A percentile compares a stretch with the other conserved stretches of the same genome.
These are phyloP conservation scores for Cladosporium austrohemisphaericum DNA, from an alignment of 2,329 filamentous ascomycete species.

Conservation along the genomic window DNA sequence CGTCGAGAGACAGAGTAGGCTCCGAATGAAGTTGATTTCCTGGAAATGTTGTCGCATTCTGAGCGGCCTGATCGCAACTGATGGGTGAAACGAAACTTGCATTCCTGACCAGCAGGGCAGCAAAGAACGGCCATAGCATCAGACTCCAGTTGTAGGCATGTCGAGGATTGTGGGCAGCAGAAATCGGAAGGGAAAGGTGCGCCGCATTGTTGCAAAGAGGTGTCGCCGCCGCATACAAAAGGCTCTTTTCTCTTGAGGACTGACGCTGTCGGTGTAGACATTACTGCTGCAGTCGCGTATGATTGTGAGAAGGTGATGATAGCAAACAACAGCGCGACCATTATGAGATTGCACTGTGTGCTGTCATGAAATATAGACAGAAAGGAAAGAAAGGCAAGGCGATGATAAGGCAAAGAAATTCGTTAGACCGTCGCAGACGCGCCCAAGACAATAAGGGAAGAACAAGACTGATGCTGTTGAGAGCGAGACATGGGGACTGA, in stretches of 20 bases:
- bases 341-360: too few species aligned
- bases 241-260: slow-evolving; percentile 20
- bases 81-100: slow-evolving; percentile 61
- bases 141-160: slow-evolving; percentile 56
- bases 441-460: background rate
- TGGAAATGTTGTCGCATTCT: slow-evolving; percentile 57
- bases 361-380: background rate
- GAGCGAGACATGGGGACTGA: background rate
- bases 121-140: slow-evolving; percentile 67
- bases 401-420: background rate
- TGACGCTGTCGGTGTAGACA: background rate
- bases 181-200: slow-evolving; percentile 59
- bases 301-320: background rate
- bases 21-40: slow-evolving; percentile 63
- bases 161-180: slow-evolving; percentile 57
- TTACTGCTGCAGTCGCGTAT: background rate
- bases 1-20: slow-evolving; percentile 53
- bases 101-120: slow-evolving; percentile 59
- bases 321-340: background rate
- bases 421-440: background rate
- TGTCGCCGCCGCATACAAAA: slow-evolving; percentile 47
- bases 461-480: background rate
- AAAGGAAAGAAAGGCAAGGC: background rate
- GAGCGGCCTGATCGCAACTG: slow-evolving; percentile 58
- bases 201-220: slow-evolving; percentile 51